Evolutionary conservation across 2,329 filamentous ascomycete genomes (phyloP).

Genomic region (Fusarium veterinarium): DNA sequence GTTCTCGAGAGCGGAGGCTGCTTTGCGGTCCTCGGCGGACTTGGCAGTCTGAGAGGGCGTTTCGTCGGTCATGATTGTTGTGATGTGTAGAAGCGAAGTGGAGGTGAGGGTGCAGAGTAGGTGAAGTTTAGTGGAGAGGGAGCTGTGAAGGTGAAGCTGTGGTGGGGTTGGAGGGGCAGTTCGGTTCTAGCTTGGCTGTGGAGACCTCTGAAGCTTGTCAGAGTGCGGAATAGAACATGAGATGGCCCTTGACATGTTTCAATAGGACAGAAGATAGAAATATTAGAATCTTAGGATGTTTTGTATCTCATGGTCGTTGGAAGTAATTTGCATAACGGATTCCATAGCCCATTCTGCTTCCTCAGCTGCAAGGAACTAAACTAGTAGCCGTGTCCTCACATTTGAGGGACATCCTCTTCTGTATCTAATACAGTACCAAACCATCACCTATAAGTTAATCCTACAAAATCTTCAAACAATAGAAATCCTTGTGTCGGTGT

Average conservation of each 20-base stretch:
- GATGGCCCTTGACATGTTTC: background rate
- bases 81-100: conserved; percentile 40
- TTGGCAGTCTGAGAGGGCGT: conserved; percentile 62
- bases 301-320: too few relatives aligned
- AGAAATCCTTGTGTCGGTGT: background rate
- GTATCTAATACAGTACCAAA: background rate
- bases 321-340: fast-evolving
- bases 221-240: background rate
- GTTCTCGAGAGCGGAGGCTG: conserved; percentile 76
- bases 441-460: background rate
- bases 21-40: conserved; percentile 81
- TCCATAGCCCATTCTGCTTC: background rate
- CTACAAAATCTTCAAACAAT: background rate
- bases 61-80: conserved; percentile 65
- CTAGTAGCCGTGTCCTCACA: too few relatives aligned
- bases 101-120: conserved; percentile 51
- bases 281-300: background rate
- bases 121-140: conserved; percentile 37
- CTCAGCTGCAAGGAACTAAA: too few relatives aligned
- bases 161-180: conserved; percentile 32
- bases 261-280: background rate
- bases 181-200: background rate
- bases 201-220: background rate
- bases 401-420: background rate
- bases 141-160: conserved; percentile 14